Evolutionary conservation across 1,139 yeast species (phyloP).

Genomic region (Yamadazyma conglobata): DNA sequence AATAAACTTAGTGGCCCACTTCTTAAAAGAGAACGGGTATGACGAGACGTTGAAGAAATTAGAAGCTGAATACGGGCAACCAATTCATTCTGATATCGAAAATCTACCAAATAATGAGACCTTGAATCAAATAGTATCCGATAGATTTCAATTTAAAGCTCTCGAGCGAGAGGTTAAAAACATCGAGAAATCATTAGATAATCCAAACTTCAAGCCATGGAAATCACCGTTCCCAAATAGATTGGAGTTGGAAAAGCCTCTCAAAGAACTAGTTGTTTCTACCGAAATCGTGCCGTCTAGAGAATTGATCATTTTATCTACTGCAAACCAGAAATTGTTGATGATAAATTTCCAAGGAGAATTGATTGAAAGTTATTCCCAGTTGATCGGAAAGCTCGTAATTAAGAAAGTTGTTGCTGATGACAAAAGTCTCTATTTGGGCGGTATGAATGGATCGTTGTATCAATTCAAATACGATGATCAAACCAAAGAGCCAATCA

Average conservation of each 20-base stretch:
- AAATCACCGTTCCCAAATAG: conserved; percentile 31
- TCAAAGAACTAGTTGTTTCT: conserved; percentile 15
- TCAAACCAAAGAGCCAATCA: conserved; percentile 6
- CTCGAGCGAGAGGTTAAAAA: conserved; percentile 13
- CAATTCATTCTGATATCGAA: conserved; percentile 20
- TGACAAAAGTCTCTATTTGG: conserved; percentile 20
- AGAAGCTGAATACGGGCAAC: conserved; percentile 44
- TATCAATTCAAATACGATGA: conserved; percentile 14
- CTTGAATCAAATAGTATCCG: conserved; percentile 48
- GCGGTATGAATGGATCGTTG: conserved; percentile 40
- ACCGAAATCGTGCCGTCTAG: conserved; percentile 10
- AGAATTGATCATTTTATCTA: conserved; percentile 19
- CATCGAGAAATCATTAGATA: conserved; percentile 14
- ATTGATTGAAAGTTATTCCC: conserved; percentile 10
- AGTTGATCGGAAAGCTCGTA: conserved; percentile 22
- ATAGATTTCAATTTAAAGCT: conserved; percentile 39
- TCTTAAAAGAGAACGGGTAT: conserved; percentile 45
- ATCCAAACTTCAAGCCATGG: conserved; percentile 24
- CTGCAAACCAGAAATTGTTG: conserved; percentile 25
- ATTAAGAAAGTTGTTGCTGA: conserved; percentile 29
- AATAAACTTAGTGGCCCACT: conserved; percentile 51
- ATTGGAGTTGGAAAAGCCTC: conserved; percentile 22
- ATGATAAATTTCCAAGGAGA: conserved; percentile 18
- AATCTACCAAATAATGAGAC: conserved; percentile 34
- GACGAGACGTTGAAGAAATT: conserved; percentile 44